Evolutionary conservation across 371 early-diverging fungal species (phyloP), one percentile per base, ranked within the genome.

Genomic region (Syncephalastrum racemosum): DNA sequence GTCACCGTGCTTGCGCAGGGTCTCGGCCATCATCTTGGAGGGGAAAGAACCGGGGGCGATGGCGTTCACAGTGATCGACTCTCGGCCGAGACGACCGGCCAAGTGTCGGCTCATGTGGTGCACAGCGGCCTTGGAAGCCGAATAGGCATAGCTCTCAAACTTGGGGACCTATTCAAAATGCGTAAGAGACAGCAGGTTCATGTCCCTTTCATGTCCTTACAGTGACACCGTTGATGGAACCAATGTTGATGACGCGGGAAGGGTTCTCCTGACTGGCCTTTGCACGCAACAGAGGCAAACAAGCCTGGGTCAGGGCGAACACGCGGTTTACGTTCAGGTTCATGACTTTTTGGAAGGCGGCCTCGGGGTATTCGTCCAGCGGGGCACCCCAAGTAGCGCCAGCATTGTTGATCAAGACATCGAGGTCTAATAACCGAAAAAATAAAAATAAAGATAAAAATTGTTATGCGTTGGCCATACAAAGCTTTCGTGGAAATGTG

Each of bases 21-120:
- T 90, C 20, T 72, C 80, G n/a, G 84, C 89, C 93, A 95, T 95
- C 85, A 96, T 96, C 63, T 89, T 90, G 53, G 87, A 88, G 52
- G 87, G 85, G 71, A 94, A 97, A 4, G 91, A 80, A 0, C 96
- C 96, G 0, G 96, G 95, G 0, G 96, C 95, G 56, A 96, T 83
- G 7, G 92, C 92, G 60, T 96, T 97, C 23, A 91, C 91, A 15
- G 90, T 82, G 54, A 97, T 89, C 54, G 81, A 60, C 20, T 82
- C 77, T 54, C 53, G 50, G 19, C 84, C 90, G 43, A 93, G 61
- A 40, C 85, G 84, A 12, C 73, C 76, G 3, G 90, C 89, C 63
- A 92, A 69, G 43, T 86, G 86, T 18, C 83, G 72, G 1, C 87
- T 85, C 64, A 92, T 59, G 47, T 90, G 91, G 61, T 91, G 91